Conservation (phyloP, 495 filamentous ascomycete genomes). For the Friedmanniomyces endolithicus region DNA sequence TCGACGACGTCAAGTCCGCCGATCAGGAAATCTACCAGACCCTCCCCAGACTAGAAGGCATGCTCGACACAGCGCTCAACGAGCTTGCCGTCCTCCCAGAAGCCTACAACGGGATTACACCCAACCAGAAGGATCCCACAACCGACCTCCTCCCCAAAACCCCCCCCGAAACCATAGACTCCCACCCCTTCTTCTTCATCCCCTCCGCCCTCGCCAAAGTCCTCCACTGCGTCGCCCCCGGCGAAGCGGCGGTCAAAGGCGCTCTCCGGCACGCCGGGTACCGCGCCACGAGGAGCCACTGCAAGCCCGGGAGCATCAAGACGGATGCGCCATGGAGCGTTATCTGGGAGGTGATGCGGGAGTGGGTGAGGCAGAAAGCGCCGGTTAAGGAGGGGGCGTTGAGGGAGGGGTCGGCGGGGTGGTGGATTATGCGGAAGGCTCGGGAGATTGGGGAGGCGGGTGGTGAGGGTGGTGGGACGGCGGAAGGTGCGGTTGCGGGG, state of each 20-base stretch:
- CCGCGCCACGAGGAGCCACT: conserved; percentile 66
- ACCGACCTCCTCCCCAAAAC: conserved; percentile 22
- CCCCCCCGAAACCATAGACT: conserved; percentile 44
- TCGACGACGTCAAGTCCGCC: conserved; percentile 51
- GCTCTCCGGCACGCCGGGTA: conserved; percentile 73
- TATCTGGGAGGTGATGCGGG: conserved; percentile 87
- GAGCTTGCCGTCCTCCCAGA: conserved; percentile 38
- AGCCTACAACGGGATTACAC: conserved; percentile 3
- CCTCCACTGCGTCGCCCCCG: conserved; percentile 62
- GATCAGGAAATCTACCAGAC: conserved; percentile 61
- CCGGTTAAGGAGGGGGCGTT: conserved; percentile 60
- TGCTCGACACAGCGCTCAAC: conserved; percentile 77
- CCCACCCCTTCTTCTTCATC: conserved; percentile 78
- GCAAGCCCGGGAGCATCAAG: conserved; percentile 74
- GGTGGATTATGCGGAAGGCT: conserved; percentile 42
- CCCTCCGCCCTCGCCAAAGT: conserved; percentile 57
- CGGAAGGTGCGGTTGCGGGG: conserved; percentile 8
- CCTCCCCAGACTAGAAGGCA: conserved; percentile 67
- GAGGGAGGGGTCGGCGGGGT: conserved; percentile 56
- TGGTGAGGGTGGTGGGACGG: conserved; percentile 14
- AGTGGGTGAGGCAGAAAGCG: conserved; percentile 68
- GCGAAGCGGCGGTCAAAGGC: conserved; percentile 59
- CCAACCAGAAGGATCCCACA: conserved; percentile 13
- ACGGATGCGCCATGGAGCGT: conserved; percentile 82
- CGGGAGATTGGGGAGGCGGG: conserved; percentile 30